Evolutionary conservation across 805 yeast species (phyloP).

Genomic region (Wickerhamiella allomyrinae): DNA sequence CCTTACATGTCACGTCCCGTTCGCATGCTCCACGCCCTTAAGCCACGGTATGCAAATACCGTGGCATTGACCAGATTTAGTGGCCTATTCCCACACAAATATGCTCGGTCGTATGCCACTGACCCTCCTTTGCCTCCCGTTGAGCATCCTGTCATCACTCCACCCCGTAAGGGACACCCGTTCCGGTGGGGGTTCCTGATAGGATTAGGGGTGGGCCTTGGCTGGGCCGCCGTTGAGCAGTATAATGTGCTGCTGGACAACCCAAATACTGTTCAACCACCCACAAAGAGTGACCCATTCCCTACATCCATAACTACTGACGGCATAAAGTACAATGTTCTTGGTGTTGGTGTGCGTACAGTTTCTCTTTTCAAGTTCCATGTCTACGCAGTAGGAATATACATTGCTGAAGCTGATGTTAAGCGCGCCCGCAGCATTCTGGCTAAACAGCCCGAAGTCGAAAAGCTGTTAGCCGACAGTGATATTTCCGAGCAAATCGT

Average conservation of each 20-base stretch:
- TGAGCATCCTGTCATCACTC: neutral
- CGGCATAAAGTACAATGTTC: conserved; percentile 33
- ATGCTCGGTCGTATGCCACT: too few species aligned
- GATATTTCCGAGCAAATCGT: conserved; percentile 39
- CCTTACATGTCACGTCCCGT: too few species aligned
- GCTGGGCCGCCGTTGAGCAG: conserved; percentile 6
- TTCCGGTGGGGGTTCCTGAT: conserved; percentile 6
- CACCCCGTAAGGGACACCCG: neutral
- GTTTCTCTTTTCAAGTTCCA: conserved; percentile 73
- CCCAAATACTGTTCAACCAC: conserved; percentile 19
- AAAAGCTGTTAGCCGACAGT: conserved; percentile 29
- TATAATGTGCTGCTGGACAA: conserved; percentile 4
- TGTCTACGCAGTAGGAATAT: conserved; percentile 79
- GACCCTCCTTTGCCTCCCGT: neutral
- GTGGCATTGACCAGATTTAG: too few species aligned
- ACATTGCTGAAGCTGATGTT: conserved; percentile 48
- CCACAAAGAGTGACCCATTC: conserved; percentile 25
- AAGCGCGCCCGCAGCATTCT: conserved; percentile 16
- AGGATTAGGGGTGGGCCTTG: conserved; percentile 8
- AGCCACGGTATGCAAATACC: too few species aligned
- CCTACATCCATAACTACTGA: conserved; percentile 19
- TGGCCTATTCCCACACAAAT: too few species aligned
- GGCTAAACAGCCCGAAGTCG: conserved; percentile 7
- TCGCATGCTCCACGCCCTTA: too few species aligned
- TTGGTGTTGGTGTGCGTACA: conserved; percentile 71